Percentiles rank a stretch among this genome's conserved stretches.
Evolutionary conservation across 108 stramenopile genomes (phyloP).

Genomic region (Aurantiochytrium sp.): DNA sequence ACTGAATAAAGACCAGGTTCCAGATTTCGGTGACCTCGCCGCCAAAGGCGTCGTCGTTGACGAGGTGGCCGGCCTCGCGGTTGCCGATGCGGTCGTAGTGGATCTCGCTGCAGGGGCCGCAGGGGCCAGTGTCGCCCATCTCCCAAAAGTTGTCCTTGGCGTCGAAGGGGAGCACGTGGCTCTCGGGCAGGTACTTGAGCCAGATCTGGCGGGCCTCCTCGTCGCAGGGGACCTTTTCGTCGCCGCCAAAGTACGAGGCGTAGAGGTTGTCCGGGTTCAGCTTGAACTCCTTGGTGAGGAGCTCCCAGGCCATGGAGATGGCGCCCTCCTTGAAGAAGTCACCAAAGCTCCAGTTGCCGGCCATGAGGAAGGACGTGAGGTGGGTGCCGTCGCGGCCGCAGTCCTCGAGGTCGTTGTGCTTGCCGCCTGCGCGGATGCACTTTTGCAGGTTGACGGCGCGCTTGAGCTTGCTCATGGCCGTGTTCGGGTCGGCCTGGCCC

Average conservation of each 20-base stretch:
- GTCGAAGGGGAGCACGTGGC: slow-evolving; percentile 83
- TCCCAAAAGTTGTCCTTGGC: slow-evolving; percentile 99
- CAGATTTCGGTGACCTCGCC: slow-evolving; percentile 83
- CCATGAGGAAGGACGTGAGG: slow-evolving; percentile 99
- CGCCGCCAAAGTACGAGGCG: slow-evolving; percentile 96
- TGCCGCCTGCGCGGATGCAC: slow-evolving; percentile 99
- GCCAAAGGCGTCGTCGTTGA: slow-evolving; percentile 91
- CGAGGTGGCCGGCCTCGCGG: slow-evolving; percentile 84
- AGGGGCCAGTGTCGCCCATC: slow-evolving; percentile 98
- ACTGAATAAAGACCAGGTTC: slow-evolving; percentile 99
- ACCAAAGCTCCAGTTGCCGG: slow-evolving; percentile 97
- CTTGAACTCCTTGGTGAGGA: slow-evolving; percentile 80
- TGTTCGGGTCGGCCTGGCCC: slow-evolving; percentile 82
- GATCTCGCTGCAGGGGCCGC: slow-evolving; percentile 96
- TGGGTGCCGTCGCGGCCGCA: slow-evolving; percentile 99
- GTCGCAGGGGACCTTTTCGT: slow-evolving; percentile 78
- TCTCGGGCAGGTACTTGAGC: slow-evolving; percentile 79
- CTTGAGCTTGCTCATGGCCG: slow-evolving; percentile 75
- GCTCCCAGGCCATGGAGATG: slow-evolving; percentile 91
- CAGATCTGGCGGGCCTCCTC: slow-evolving; percentile 81
- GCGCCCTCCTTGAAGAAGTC: slow-evolving; percentile 98
- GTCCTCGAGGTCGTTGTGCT: slow-evolving; percentile 99
- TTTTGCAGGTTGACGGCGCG: slow-evolving; percentile 96
- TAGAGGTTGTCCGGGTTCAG: slow-evolving; percentile 79
- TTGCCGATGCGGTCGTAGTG: slow-evolving; percentile 97